Conservation (phyloP, 345 rosid species). For the Streptanthus diversifolius region DNA sequence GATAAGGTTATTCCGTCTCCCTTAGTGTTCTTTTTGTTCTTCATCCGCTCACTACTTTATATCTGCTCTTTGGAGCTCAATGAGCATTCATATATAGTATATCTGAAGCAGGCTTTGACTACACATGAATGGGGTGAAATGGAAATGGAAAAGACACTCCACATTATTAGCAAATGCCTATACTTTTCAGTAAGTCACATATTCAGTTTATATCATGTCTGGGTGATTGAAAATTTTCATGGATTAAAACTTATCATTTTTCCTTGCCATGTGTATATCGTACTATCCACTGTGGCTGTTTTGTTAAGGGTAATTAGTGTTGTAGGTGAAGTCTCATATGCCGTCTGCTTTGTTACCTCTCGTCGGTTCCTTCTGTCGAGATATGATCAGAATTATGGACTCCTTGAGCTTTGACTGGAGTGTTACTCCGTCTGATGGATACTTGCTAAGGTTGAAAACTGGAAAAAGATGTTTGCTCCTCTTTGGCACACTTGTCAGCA, state of each 20-base stretch:
- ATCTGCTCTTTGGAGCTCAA: not conserved
- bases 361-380: constrained; percentile 50
- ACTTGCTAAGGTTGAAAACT: constrained; percentile 53
- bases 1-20: constrained; percentile 52
- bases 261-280: constrained; percentile 15
- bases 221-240: constrained; percentile 1
- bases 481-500: constrained; percentile 64
- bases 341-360: constrained; percentile 62
- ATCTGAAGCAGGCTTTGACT: constrained; percentile 52
- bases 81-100: constrained; percentile 25
- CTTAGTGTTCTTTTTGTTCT: constrained; percentile 9
- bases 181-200: constrained; percentile 64
- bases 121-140: constrained; percentile 31
- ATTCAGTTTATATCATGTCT: constrained; percentile 11
- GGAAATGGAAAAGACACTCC: constrained; percentile 61
- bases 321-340: constrained; percentile 79
- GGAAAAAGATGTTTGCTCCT: constrained; percentile 78
- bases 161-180: constrained; percentile 65
- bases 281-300: constrained; percentile 21
- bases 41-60: constrained; percentile 11
- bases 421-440: constrained; percentile 40
- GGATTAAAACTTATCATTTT: not conserved
- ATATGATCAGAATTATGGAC: constrained; percentile 56
- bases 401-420: constrained; percentile 55
- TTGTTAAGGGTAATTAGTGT: constrained; percentile 37